Base-by-base conservation (phyloP, 371 early-diverging fungal species). In the Quaeritorhiza haematococci region DNA sequence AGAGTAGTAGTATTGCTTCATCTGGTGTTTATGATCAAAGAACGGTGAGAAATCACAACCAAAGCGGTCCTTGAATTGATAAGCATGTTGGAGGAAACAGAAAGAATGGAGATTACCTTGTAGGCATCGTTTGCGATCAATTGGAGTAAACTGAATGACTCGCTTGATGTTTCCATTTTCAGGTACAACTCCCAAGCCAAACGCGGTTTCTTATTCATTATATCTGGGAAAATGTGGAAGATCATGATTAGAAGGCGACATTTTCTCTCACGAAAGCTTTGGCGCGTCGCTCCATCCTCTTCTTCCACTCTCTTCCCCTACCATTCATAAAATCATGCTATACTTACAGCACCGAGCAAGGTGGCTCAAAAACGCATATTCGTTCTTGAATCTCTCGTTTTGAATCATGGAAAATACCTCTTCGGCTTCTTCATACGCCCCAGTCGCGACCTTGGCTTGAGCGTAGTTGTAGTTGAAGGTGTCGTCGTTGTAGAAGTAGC, bases 401-500 rank as follows among this genome's bases (percentile, higher is more conserved):
- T 80, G 75, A 21, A 80, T 66, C 58, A 69, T 58, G 7, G 69
- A 49, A 29, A 80, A 54, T 13, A 69, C 57, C 38, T 79, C 81
- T 54, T 79, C 79, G 5, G 73, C 81, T 58, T 80, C 79, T 35
- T 72, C 73, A 47, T 59, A 80, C 28, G 70, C 71, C 3, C 78
- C 79, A 3, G 67, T 55, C 1, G 76, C 78, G 3, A 72, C 74
- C 58, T 77, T 75, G 7, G 76, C 73, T 58, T 80, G 78, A 3
- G 66, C 81, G 53, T 72, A 79, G 61, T 80, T 80, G 63, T 61
- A 77, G 56, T 79, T 79, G 63, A 81, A 80, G 6, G 72, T 72
- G 61, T 80, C 81, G 61, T 80, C 79, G 56, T 80, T 79, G 63
- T 71, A 74, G 54, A 77, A 79, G 58, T 81, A 81, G 4, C 73